Conservation (phyloP, 257 asterid genomes). For the Apocynum venetum region DNA sequence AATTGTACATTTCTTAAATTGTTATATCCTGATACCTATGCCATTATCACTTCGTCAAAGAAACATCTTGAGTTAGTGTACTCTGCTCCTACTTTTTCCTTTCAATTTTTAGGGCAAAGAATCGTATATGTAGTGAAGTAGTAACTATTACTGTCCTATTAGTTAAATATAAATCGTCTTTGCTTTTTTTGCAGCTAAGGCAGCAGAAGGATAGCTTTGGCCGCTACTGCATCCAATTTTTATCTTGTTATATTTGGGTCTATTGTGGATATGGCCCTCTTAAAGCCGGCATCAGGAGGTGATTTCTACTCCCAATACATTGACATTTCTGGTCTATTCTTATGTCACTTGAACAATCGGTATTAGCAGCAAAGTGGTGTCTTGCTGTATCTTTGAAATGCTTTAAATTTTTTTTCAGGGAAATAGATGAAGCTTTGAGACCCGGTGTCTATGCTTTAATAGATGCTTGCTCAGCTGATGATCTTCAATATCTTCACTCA, state of each 20-base stretch:
- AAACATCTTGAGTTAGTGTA: background rate
- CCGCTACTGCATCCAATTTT: conserved; percentile 47
- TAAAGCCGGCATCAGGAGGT: conserved; percentile 76
- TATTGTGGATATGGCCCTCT: conserved; percentile 80
- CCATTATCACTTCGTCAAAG: background rate
- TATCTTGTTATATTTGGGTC: conserved; percentile 72
- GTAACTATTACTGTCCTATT: background rate
- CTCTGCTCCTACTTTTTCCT: background rate
- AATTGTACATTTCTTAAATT: background rate
- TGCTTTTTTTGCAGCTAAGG: conserved; percentile 45
- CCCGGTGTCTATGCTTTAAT: conserved; percentile 81
- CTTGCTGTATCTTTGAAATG: background rate
- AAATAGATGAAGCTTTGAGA: conserved; percentile 76
- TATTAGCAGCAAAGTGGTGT: conserved; percentile 1
- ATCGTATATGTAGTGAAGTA: background rate
- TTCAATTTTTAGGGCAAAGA: background rate
- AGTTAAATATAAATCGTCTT: background rate
- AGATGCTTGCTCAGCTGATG: conserved; percentile 73
- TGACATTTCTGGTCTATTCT: conserved; percentile 6
- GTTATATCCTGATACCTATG: background rate
- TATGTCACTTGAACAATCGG: conserved; percentile 10
- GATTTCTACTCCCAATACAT: background rate
- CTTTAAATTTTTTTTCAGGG: conserved; percentile 39
- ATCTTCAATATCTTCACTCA: conserved; percentile 82
- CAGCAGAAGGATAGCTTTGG: conserved; percentile 80